Percentiles rank a stretch among this genome's conserved stretches.
phyloP scores from a whole-genome alignment of 2,329 filamentous ascomycete species.

The Elsinoe australis region DNA sequence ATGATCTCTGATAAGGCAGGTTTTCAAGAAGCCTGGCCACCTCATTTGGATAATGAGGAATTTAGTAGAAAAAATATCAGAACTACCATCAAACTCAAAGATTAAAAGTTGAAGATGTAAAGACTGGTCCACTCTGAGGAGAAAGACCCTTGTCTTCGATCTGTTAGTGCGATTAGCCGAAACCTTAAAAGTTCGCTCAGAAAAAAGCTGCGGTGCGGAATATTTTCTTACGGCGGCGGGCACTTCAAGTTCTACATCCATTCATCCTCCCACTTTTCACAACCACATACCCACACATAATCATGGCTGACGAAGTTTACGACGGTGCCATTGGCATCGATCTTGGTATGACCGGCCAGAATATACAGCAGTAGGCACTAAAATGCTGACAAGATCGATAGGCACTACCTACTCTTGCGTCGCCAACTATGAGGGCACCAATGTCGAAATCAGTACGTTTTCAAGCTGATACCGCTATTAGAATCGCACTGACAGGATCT shows the following conservation, averaged over 20 bases:
- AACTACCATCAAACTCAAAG: too few relatives aligned
- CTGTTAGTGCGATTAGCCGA: slow-evolving; percentile 4
- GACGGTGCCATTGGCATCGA: slow-evolving; percentile 99
- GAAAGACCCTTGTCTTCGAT: neutral
- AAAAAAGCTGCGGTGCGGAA: slow-evolving; percentile 7
- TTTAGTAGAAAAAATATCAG: too few relatives aligned
- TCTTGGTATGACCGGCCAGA: slow-evolving; percentile 64
- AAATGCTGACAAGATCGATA: slow-evolving; percentile 37
- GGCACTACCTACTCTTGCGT: slow-evolving; percentile 99
- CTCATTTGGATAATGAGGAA: too few relatives aligned
- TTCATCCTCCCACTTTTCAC: neutral
- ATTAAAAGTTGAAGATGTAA: too few relatives aligned
- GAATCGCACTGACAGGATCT: slow-evolving; percentile 20
- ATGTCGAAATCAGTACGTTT: slow-evolving; percentile 90
- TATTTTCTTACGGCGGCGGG: slow-evolving; percentile 6
- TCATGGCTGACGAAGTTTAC: slow-evolving; percentile 96
- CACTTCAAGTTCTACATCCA: neutral
- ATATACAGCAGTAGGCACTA: slow-evolving; percentile 15
- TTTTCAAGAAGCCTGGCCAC: too few relatives aligned
- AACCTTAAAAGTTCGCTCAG: slow-evolving; percentile 6
- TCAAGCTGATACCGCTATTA: neutral
- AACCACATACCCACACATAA: slow-evolving; percentile 39
- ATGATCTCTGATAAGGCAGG: too few relatives aligned
- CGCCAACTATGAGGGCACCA: slow-evolving; percentile 97
- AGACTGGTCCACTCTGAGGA: too few relatives aligned